Conservation (phyloP, 2,329 filamentous ascomycete species). For the Zymoseptoria pseudotritici region DNA sequence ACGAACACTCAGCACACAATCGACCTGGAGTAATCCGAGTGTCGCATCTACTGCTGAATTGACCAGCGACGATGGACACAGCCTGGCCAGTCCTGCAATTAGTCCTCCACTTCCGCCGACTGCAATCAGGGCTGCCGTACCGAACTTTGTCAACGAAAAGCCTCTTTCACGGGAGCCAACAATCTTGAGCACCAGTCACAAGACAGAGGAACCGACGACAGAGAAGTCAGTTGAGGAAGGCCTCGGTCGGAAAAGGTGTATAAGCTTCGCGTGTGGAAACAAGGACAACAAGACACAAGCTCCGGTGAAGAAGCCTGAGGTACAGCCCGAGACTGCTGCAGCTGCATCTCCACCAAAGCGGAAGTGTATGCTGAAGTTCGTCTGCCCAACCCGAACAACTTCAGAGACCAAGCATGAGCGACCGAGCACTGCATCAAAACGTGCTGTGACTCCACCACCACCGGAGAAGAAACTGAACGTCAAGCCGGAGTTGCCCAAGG, state of each 20-base stretch:
- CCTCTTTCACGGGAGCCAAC: constrained; percentile 31
- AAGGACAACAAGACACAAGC: constrained; percentile 41
- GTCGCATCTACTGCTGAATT: constrained; percentile 78
- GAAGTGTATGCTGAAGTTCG: constrained; percentile 64
- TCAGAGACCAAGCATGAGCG: constrained; percentile 26
- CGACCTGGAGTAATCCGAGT: constrained; percentile 73
- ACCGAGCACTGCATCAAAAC: constrained; percentile 23
- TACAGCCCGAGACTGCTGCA: neutral
- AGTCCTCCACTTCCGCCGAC: constrained; percentile 72
- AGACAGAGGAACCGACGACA: constrained; percentile 14
- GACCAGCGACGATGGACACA: constrained; percentile 73
- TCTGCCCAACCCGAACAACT: constrained; percentile 53
- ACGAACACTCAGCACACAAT: constrained; percentile 48
- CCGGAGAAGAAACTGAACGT: constrained; percentile 14
- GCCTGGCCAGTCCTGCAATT: constrained; percentile 75
- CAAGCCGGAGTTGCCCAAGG: constrained; percentile 10
- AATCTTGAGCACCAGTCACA: constrained; percentile 32
- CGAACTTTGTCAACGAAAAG: constrained; percentile 31
- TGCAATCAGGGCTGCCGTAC: constrained; percentile 33
- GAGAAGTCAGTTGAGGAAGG: constrained; percentile 56
- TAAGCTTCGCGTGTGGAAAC: constrained; percentile 81
- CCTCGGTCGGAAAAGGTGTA: constrained; percentile 73
- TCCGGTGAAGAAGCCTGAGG: constrained; percentile 11
- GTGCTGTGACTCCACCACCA: constrained; percentile 37
- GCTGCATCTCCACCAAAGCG: constrained; percentile 42